Base-by-base conservation (phyloP, 768 basidiomycete genomes). In the Tulasnella sp. region DNA sequence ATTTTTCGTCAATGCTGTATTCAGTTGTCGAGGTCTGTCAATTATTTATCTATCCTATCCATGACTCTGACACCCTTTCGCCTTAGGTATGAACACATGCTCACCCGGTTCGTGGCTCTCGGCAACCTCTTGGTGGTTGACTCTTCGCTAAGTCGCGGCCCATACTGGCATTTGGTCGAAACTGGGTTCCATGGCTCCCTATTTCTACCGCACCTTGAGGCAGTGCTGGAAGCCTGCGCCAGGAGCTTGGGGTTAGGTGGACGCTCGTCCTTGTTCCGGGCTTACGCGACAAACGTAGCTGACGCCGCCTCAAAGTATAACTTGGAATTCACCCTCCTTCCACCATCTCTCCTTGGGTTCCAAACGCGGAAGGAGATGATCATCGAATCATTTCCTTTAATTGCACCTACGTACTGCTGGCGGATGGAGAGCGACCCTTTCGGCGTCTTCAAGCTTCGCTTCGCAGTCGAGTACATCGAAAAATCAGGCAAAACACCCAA, bases 91-190 rank as follows among this genome's bases (percentile, higher is more conserved):
- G 95, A 98, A 82, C 84, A 86, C 48, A 93, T 93, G 86, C 85
- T 93, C 74, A 94, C 91, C 15, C 89, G 91, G 57, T 86, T 91
- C 39, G 86, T 95, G 39, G 89, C 87, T 26, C 85, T 93, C 18
- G 92, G 90, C 37, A 95, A 94, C 84, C 88, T 91, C 80, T 91
- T 94, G 88, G 88, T 98, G 55, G 88, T 90, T 23, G 92, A 91
- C 81, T 91, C 94, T 0, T 88, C 88, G 1, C 88, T 92, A 29
- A 88, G 96, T 37, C 90, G 94, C 20, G 92, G 91, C 4, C 88
- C 95, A 1, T 95, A 97, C 82, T 96, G 92, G 90, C 92, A 97
- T 83, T 83, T 99, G 72, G 85, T 98, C 79, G 95, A 96, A 83
- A 88, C 79, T 82, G 81, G 23, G 70, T 79, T 80, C 57, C 79